A percentile compares a stretch with the other conserved stretches of the same genome.
Conservation (phyloP, 2,329 filamentous ascomycete species). For the Passalora sequoiae region DNA sequence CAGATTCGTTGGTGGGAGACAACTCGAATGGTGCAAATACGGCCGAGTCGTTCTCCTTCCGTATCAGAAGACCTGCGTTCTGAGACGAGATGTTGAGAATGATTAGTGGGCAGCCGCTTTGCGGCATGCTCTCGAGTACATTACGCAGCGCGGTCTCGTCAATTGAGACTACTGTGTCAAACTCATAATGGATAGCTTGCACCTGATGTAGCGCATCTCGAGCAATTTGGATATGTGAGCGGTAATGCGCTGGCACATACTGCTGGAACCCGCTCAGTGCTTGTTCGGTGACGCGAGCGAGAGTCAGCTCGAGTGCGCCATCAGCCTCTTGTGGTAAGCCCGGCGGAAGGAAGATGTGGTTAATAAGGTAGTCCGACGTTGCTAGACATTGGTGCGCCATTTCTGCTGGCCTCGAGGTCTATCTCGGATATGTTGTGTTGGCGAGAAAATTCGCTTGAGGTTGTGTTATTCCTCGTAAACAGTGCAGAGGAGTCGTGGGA, state of each 20-base stretch:
- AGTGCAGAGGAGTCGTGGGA: no score
- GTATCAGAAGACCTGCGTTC: constrained; percentile 26
- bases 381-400: no score
- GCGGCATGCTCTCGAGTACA: background rate
- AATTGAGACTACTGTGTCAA: background rate
- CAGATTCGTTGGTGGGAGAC: constrained; percentile 49
- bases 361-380: constrained; percentile 1
- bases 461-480: no score
- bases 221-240: background rate
- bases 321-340: constrained; percentile 1
- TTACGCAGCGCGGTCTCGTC: no score
- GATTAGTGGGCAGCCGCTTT: background rate
- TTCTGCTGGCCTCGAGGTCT: no score
- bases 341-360: constrained; percentile 7
- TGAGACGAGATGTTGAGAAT: constrained; percentile 12
- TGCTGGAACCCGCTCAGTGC: background rate
- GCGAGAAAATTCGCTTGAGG: no score
- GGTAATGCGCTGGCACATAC: background rate
- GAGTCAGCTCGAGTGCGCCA: background rate
- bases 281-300: background rate
- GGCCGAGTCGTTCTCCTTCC: constrained; percentile 28
- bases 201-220: background rate
- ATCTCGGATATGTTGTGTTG: no score
- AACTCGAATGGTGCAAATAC: constrained; percentile 60
- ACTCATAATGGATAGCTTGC: background rate